phyloP scores from a whole-genome alignment of 2,329 filamentous ascomycete species.

The Botrytis medusae region DNA sequence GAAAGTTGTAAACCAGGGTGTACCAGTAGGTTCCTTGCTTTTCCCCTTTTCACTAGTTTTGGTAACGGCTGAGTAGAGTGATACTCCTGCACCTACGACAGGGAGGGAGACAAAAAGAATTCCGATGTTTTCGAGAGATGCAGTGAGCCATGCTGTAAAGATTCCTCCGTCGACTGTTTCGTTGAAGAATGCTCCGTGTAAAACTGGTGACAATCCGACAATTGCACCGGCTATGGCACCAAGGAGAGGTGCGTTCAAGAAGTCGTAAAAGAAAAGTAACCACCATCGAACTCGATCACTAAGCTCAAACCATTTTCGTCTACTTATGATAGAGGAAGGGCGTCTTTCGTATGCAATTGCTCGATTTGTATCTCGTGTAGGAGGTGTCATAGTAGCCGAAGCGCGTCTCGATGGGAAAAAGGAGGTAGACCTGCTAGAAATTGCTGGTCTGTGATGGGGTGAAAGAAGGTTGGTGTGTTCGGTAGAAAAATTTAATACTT shows the following conservation, averaged over 20 bases:
- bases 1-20: conserved; percentile 51
- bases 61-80: conserved; percentile 55
- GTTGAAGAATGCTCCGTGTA: conserved; percentile 63
- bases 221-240: conserved; percentile 59
- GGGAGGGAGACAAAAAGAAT: conserved; percentile 64
- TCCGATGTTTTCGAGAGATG: conserved; percentile 60
- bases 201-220: conserved; percentile 57
- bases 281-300: conserved; percentile 39
- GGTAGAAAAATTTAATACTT: conserved; percentile 39
- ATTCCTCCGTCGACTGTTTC: conserved; percentile 58
- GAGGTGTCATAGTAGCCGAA: conserved; percentile 24
- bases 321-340: conserved; percentile 33
- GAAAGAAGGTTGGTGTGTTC: conserved; percentile 51
- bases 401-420: conserved; percentile 39
- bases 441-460: conserved; percentile 23
- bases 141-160: conserved; percentile 66
- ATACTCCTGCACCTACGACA: conserved; percentile 66
- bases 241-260: conserved; percentile 61
- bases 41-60: conserved; percentile 45
- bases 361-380: conserved; percentile 6
- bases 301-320: conserved; percentile 36
- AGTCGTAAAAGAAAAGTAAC: conserved; percentile 45
- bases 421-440: conserved; percentile 23
- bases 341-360: conserved; percentile 31
- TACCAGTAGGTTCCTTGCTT: conserved; percentile 34